These are phyloP conservation scores for Asterionellopsis glacialis DNA, from an alignment of 108 stramenopile genomes.

Conservation along the genomic window DNA sequence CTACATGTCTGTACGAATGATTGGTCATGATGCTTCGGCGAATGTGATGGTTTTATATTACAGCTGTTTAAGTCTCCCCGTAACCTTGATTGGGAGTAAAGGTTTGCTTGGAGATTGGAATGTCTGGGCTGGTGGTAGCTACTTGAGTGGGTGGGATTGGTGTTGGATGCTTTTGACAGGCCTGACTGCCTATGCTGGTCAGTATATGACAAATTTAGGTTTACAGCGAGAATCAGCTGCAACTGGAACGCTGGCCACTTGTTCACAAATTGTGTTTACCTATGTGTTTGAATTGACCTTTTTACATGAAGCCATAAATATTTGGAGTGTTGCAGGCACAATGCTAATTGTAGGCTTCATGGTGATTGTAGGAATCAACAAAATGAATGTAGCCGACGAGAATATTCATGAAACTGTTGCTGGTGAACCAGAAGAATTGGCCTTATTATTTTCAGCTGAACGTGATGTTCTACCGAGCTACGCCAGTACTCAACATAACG, in stretches of 20 bases:
- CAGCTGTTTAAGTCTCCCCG: background rate
- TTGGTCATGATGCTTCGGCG: background rate
- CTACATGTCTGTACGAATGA: background rate
- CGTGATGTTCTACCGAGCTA: too few species aligned
- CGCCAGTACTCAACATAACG: too few species aligned
- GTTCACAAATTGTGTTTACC: background rate
- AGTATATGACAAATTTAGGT: too few species aligned
- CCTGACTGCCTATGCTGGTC: too few species aligned
- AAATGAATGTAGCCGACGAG: background rate
- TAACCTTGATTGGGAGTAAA: background rate
- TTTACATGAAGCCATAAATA: background rate
- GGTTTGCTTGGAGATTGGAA: background rate
- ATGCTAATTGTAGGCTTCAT: background rate
- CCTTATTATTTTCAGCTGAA: background rate
- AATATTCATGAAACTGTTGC: background rate
- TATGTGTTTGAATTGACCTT: background rate
- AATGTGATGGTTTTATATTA: conserved; percentile 1
- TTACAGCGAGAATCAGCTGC: too few species aligned
- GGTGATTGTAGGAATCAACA: background rate
- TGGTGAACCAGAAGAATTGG: conserved; percentile 6
- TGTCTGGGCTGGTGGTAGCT: too few species aligned
- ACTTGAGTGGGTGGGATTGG: background rate
- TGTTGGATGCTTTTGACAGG: background rate
- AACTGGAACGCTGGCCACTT: conserved; percentile 1
- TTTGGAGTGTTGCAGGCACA: background rate